phyloP scores from a whole-genome alignment of 768 basidiomycete genomes.

The Hirschioporus abietinus region DNA sequence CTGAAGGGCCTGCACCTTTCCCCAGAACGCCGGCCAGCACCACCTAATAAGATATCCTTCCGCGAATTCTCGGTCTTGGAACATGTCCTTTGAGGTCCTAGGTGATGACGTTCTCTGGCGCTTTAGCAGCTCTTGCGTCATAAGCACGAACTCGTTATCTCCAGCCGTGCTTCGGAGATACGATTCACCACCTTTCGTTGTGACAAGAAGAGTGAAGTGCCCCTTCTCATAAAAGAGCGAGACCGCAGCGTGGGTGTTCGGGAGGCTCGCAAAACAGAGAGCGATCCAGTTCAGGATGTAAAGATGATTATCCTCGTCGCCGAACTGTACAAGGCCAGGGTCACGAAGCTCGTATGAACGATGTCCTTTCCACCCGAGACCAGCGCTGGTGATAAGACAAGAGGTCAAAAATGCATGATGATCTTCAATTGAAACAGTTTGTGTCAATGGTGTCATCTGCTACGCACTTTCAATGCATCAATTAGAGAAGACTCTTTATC shows the following conservation, averaged over 20 bases:
- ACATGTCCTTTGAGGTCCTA: background rate
- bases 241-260: background rate
- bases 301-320: background rate
- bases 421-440: background rate
- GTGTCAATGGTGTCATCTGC: background rate
- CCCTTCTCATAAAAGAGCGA: background rate
- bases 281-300: background rate
- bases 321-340: background rate
- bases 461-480: no score
- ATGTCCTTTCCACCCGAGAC: background rate
- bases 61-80: background rate
- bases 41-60: background rate
- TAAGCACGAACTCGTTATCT: background rate
- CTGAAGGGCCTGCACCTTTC: background rate
- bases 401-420: background rate
- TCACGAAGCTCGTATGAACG: background rate
- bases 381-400: background rate
- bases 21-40: background rate
- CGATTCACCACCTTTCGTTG: background rate
- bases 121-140: background rate
- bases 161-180: background rate
- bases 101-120: no score
- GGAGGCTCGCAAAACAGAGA: background rate
- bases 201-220: background rate
- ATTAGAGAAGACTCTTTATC: no score